Conservation (phyloP, 805 yeast species). For the Barnettozyma vustinii region DNA sequence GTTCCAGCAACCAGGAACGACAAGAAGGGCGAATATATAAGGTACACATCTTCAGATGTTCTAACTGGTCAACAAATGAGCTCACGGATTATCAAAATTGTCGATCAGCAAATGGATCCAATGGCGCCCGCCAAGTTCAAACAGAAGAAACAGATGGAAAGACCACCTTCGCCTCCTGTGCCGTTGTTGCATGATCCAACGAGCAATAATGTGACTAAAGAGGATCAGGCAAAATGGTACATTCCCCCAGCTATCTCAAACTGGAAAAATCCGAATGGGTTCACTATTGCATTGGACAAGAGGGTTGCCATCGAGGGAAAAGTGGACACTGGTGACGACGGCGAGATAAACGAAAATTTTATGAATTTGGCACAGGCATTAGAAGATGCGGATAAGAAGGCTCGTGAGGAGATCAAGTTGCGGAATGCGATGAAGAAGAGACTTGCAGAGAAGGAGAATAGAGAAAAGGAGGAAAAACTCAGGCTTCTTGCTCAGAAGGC, state of each 20-base stretch:
- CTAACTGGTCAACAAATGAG: conserved; percentile 26
- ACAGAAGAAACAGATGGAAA: conserved; percentile 62
- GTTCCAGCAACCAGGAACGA: conserved; percentile 19
- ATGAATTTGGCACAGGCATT: conserved; percentile 65
- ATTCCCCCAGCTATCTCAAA: conserved; percentile 90
- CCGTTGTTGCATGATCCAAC: conserved; percentile 53
- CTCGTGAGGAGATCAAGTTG: conserved; percentile 49
- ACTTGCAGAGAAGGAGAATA: conserved; percentile 44
- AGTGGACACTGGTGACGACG: conserved; percentile 28
- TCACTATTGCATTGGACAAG: conserved; percentile 74
- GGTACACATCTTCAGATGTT: conserved; percentile 38
- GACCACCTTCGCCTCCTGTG: conserved; percentile 66
- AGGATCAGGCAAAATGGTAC: conserved; percentile 75
- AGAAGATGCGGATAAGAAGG: conserved; percentile 57
- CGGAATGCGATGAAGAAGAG: conserved; percentile 45
- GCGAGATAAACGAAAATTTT: conserved; percentile 48
- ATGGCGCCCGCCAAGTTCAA: conserved; percentile 77
- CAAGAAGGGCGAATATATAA: conserved; percentile 37
- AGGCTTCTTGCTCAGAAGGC: conserved; percentile 45
- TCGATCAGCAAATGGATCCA: conserved; percentile 72
- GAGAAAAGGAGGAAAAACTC: conserved; percentile 46
- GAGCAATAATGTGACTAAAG: conserved; percentile 45
- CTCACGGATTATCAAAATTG: conserved; percentile 55
- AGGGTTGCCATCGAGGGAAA: conserved; percentile 52
- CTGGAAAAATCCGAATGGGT: conserved; percentile 94